Evolutionary conservation across 306 rosid species (phyloP), one percentile per base, ranked within the genome.

Genomic region (Ziziphus jujuba): DNA sequence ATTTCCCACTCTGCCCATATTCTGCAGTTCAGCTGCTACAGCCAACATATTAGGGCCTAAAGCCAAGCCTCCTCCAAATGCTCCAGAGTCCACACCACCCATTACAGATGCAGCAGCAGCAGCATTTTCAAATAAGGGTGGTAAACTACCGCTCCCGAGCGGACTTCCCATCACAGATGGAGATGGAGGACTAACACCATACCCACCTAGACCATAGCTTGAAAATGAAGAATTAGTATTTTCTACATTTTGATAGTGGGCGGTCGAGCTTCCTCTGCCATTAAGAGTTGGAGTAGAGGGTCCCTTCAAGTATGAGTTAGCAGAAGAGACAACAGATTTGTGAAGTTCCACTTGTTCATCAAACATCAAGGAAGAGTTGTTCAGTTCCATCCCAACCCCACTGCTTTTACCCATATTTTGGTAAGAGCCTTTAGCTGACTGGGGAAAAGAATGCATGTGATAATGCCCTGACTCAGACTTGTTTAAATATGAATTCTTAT

Each of bases 31-130:
- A 51, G 85, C 58, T 15, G 79, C 76, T 56, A 66, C 80, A n/a
- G 82, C 72, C 76, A 82, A 58, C 74, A 82, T 52, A 49, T 64
- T 66, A n/a, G 87, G 78, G 80, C 99, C 97, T 52, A 81, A 72
- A 67, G 75, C 69, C 58, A 79, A 78, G 45, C 89, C 93, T 59
- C 87, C 85, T 66, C 87, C 96, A 71, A 85, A 84, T 44, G 88
- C 75, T 80, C 95, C 85, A 3, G 89, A 72, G 63, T 90, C 95
- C 83, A 90, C 75, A 71, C 90, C 95, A 58, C 82, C 96, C 90
- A 93, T 68, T 50, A 84, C 91, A 38, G 96, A 84, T 63, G 89
- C 96, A 11, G 89, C 98, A 45, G 92, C 98, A 70, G 86, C 98
- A 72, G 86, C 95, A 40, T 84, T 87, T 75, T 88, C 96, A 81